Conservation (phyloP, 768 basidiomycete species). For the Lactarius evosmus region DNA sequence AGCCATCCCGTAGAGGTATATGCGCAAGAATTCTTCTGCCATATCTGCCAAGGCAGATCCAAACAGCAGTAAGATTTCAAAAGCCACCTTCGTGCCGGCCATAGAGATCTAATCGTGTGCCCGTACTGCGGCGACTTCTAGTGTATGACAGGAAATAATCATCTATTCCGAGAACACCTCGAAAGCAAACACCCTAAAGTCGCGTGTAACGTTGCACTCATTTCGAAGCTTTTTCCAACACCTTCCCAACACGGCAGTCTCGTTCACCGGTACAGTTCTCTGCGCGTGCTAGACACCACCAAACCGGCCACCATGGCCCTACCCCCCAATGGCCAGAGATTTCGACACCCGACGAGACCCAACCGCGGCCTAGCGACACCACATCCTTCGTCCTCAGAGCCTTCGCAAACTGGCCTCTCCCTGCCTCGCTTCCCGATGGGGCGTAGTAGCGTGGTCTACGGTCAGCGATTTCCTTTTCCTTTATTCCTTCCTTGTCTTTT, state of each 20-base stretch:
- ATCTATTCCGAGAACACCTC: background rate
- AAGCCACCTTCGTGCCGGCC: background rate
- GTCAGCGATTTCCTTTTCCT: too few species aligned
- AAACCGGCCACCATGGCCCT: too few species aligned
- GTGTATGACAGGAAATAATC: background rate
- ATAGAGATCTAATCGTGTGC: background rate
- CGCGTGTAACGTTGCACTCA: background rate
- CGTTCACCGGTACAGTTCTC: background rate
- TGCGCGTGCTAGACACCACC: background rate
- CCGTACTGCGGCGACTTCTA: background rate
- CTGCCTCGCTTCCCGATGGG: too few species aligned
- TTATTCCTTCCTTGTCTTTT: too few species aligned
- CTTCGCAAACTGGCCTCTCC: too few species aligned
- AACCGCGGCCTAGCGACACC: background rate
- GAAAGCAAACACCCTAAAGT: background rate
- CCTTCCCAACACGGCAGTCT: background rate
- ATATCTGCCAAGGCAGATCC: background rate
- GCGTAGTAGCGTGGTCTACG: too few species aligned
- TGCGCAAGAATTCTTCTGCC: background rate
- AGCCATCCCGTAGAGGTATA: background rate
- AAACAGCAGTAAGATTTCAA: background rate
- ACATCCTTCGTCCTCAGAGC: background rate
- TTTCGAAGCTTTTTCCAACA: background rate
- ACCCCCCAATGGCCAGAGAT: background rate
- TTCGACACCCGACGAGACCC: background rate